These are phyloP conservation scores for Neolecta irregularis DNA, from an alignment of 1,139 yeast genomes.

Conservation along the genomic window DNA sequence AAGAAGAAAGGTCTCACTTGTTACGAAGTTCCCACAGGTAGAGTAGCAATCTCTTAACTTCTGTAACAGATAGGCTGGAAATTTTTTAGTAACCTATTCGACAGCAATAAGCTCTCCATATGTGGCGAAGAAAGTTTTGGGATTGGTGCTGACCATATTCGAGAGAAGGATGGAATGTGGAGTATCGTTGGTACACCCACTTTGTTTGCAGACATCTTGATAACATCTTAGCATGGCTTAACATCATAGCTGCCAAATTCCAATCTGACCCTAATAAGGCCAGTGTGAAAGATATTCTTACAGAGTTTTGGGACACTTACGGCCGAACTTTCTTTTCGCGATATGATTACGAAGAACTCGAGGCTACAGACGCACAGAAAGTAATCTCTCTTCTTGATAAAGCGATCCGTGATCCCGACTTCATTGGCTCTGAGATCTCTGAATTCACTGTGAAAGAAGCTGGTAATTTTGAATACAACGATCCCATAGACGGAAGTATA, in stretches of 20 bases:
- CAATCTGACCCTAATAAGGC: constrained; percentile 37
- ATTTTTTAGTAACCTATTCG: constrained; percentile 89
- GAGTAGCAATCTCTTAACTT: too few species aligned
- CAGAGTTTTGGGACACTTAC: constrained; percentile 75
- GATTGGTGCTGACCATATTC: constrained; percentile 91
- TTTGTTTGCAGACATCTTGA: too few species aligned
- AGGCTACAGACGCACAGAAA: constrained; percentile 56
- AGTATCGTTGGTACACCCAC: too few species aligned
- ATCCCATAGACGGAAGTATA: constrained; percentile 75
- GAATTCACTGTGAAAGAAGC: constrained; percentile 49
- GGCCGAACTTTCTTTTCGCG: constrained; percentile 98
- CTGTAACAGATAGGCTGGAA: too few species aligned
- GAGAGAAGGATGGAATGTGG: constrained; percentile 98
- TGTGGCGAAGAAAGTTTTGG: constrained; percentile 99
- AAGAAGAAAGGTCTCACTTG: constrained; percentile 53
- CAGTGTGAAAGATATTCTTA: constrained; percentile 66
- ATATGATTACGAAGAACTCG: constrained; percentile 80
- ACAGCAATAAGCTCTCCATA: constrained; percentile 78
- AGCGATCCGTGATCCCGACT: constrained; percentile 26
- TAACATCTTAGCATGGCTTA: constrained; percentile 94
- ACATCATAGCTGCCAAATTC: constrained; percentile 68
- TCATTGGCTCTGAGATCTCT: constrained; percentile 34
- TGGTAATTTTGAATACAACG: constrained; percentile 84
- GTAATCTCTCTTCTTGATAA: constrained; percentile 45
- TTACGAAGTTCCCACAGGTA: constrained; percentile 97